Percentiles rank a stretch among this genome's conserved stretches.
Evolutionary conservation across 2,329 filamentous ascomycete genomes (phyloP).

Genomic region (Sporothrix inflata): DNA sequence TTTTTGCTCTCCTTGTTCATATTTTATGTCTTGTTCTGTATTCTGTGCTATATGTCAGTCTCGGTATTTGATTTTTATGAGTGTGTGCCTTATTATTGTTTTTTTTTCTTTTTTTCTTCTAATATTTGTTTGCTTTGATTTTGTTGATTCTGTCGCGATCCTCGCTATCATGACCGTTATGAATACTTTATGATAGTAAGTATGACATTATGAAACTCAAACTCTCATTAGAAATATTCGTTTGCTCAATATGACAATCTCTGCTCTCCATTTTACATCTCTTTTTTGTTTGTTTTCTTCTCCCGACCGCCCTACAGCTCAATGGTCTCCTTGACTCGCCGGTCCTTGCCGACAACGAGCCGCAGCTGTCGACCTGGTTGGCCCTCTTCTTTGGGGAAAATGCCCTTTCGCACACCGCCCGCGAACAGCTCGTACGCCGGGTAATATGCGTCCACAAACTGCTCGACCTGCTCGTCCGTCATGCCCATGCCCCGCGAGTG

Average conservation of each 20-base stretch:
- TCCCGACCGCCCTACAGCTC: conserved; percentile 44
- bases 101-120: background rate
- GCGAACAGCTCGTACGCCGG: conserved; percentile 73
- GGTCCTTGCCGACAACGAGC: conserved; percentile 62
- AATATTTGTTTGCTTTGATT: background rate
- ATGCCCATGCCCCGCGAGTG: conserved; percentile 72
- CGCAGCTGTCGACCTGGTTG: conserved; percentile 61
- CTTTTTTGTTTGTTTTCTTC: background rate
- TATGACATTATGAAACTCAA: background rate
- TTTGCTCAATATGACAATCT: background rate
- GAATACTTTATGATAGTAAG: background rate
- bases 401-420: conserved; percentile 60
- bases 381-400: conserved; percentile 55
- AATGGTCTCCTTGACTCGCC: conserved; percentile 61
- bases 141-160: background rate
- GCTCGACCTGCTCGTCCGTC: conserved; percentile 76
- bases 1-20: background rate
- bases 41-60: background rate
- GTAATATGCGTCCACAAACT: conserved; percentile 72
- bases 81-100: background rate
- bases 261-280: background rate
- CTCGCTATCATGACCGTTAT: background rate
- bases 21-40: background rate
- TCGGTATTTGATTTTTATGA: background rate
- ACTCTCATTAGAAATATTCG: background rate